These are phyloP conservation scores for Psilocybe cubensis DNA, from an alignment of 768 basidiomycete genomes.

Conservation along the genomic window DNA sequence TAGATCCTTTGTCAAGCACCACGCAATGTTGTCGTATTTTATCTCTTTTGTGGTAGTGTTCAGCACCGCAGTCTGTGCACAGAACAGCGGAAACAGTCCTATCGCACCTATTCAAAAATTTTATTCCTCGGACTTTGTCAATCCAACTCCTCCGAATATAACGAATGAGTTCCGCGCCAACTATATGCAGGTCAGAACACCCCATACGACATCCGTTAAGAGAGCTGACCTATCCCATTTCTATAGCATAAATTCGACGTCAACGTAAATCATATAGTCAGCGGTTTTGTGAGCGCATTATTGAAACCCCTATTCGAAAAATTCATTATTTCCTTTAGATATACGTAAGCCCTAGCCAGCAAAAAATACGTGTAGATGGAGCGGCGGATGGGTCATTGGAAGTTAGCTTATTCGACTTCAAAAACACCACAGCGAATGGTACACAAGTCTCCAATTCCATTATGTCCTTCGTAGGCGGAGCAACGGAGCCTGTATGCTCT, in stretches of 20 bases:
- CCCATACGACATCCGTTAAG: not conserved
- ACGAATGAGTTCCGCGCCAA: slow-evolving; percentile 22
- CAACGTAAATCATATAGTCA: slow-evolving; percentile 21
- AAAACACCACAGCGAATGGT: slow-evolving; percentile 29
- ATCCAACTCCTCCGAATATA: slow-evolving; percentile 19
- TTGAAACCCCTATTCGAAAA: not conserved
- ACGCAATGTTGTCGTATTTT: not conserved
- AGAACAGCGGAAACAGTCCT: not conserved
- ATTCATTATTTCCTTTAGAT: slow-evolving; percentile 13
- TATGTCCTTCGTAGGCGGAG: slow-evolving; percentile 21
- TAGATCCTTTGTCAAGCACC: not conserved
- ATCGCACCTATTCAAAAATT: slow-evolving; percentile 10
- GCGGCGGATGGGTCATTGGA: slow-evolving; percentile 25
- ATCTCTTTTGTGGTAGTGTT: not conserved
- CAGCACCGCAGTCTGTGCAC: slow-evolving; percentile 3
- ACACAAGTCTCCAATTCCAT: slow-evolving; percentile 26
- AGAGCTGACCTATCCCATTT: not conserved
- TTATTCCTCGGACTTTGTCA: slow-evolving; percentile 19
- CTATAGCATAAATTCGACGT: slow-evolving; percentile 23
- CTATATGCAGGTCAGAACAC: slow-evolving; percentile 18
- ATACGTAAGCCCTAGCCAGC: slow-evolving; percentile 29
- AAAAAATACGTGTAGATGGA: slow-evolving; percentile 28
- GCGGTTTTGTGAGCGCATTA: slow-evolving; percentile 16
- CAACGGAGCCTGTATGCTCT: slow-evolving; percentile 23
- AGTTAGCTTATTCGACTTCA: slow-evolving; percentile 30